Evolutionary conservation across 441 rosid genomes (phyloP).

Genomic region (Lepidium campestre): DNA sequence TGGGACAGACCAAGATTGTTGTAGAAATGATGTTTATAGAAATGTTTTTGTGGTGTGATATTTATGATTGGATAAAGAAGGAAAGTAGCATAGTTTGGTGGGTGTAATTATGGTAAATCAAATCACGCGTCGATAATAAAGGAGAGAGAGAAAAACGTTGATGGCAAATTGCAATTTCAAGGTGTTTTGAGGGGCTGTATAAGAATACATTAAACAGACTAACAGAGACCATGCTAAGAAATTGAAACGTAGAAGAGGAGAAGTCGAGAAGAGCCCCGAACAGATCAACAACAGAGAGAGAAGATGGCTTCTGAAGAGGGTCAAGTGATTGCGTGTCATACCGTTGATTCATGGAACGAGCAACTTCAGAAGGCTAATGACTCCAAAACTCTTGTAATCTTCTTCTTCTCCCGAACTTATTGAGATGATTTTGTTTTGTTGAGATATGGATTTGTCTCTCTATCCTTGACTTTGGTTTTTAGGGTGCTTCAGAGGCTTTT

Average conservation of each 20-base stretch:
- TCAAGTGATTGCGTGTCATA: constrained; percentile 71
- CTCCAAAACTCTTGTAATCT: constrained; percentile 58
- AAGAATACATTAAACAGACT: not conserved
- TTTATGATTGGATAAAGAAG: not conserved
- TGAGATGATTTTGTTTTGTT: not conserved
- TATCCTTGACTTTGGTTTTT: not conserved
- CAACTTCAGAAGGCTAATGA: constrained; percentile 57
- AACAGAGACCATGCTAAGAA: not conserved
- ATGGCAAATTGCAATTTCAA: constrained; percentile 23
- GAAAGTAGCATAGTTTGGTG: not conserved
- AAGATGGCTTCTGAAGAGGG: constrained; percentile 77
- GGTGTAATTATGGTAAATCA: constrained; percentile 13
- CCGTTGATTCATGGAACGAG: constrained; percentile 56
- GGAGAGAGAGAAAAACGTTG: not conserved
- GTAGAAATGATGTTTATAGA: not conserved
- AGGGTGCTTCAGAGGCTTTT: not conserved
- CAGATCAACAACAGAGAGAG: not conserved
- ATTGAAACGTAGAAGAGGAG: not conserved
- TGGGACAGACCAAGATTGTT: not conserved
- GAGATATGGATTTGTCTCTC: not conserved
- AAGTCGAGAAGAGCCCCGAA: not conserved
- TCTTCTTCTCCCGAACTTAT: not conserved
- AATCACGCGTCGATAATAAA: constrained; percentile 26
- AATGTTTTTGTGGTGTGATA: not conserved
- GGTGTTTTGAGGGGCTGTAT: not conserved